These are phyloP conservation scores for Gomphus sp. DNA, from an alignment of 1,284 basidiomycete species.

Conservation along the genomic window DNA sequence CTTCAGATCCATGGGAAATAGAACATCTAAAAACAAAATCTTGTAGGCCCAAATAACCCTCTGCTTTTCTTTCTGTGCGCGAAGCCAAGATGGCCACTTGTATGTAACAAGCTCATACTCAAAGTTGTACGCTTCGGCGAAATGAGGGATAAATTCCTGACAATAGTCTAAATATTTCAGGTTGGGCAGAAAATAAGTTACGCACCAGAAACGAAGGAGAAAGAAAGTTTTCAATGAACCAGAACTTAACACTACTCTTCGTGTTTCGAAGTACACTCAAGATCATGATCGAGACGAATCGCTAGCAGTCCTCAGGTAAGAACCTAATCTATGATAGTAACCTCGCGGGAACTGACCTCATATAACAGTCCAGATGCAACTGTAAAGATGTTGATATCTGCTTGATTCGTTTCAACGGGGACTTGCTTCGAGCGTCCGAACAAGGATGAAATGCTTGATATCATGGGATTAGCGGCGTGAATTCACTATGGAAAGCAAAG, in stretches of 20 bases:
- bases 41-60: constrained; percentile 99
- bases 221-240: constrained; percentile 99
- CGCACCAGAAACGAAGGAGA: constrained; percentile 91
- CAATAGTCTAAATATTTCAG: background rate
- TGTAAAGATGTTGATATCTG: constrained; percentile 98
- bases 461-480: background rate
- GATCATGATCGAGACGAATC: constrained; percentile 98
- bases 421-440: constrained; percentile 30
- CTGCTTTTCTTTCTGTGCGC: constrained; percentile 95
- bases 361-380: constrained; percentile 95
- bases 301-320: constrained; percentile 36
- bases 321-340: constrained; percentile 11
- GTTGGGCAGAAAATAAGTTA: constrained; percentile 11
- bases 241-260: constrained; percentile 91
- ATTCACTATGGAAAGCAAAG: constrained; percentile 5
- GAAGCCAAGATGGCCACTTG: constrained; percentile 98
- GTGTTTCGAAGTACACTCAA: constrained; percentile 93
- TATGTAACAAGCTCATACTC: constrained; percentile 96
- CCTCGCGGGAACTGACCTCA: constrained; percentile 47
- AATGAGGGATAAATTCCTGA: constrained; percentile 90
- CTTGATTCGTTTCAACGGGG: constrained; percentile 37
- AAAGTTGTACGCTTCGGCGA: constrained; percentile 86
- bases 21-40: constrained; percentile 95
- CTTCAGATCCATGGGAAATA: constrained; percentile 97
- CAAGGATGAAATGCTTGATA: constrained; percentile 43